Conservation (phyloP, 2,329 filamentous ascomycete genomes). For the Zymoseptoria brevis region DNA sequence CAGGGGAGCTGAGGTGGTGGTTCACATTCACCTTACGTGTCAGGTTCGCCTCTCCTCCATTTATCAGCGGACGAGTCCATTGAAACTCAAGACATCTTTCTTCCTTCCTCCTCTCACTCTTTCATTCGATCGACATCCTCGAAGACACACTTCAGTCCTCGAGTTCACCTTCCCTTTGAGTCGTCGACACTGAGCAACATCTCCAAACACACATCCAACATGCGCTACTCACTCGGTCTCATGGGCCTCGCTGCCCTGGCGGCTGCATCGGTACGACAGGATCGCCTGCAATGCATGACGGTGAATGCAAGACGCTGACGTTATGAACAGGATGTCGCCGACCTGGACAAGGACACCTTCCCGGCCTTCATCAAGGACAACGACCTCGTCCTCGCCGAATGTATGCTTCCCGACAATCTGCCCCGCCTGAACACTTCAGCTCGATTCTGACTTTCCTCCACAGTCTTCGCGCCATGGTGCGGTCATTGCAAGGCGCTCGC, state of each 20-base stretch:
- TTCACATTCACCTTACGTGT: background rate
- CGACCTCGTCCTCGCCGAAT: constrained; percentile 88
- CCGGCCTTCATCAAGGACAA: constrained; percentile 76
- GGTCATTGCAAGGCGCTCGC: constrained; percentile 98
- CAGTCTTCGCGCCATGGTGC: constrained; percentile 93
- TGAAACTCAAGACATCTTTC: background rate
- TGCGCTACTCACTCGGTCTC: constrained; percentile 32
- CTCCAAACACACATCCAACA: constrained; percentile 6
- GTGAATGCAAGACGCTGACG: background rate
- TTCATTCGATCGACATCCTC: background rate
- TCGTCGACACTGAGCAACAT: background rate
- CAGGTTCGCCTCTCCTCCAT: background rate
- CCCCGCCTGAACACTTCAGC: background rate
- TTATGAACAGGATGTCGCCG: constrained; percentile 64
- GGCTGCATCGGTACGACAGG: constrained; percentile 39
- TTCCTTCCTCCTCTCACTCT: background rate
- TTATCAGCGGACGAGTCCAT: background rate
- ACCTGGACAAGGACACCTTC: constrained; percentile 81
- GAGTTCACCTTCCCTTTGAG: constrained; percentile 1
- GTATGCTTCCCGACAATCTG: constrained; percentile 46
- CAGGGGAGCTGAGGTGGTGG: too few relatives aligned
- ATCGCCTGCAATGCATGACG: background rate
- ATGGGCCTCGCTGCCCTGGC: constrained; percentile 52
- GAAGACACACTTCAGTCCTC: background rate
- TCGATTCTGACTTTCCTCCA: background rate